Evolutionary conservation across 2,329 filamentous ascomycete species (phyloP), one percentile per base, ranked within the genome.

Genomic region (Fusarium nurragi): DNA sequence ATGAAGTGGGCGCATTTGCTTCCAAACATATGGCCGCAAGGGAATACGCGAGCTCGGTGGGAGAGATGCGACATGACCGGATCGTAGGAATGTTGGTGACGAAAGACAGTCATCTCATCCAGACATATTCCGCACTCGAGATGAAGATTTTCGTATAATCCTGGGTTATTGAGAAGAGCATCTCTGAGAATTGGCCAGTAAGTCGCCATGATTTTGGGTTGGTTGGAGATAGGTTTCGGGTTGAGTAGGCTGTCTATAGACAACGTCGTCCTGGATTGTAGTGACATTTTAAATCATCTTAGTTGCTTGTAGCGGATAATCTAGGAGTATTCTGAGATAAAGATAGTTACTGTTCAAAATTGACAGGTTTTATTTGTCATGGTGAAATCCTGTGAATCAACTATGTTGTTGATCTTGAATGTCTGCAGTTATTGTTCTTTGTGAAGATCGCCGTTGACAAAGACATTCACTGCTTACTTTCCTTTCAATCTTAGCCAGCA

Each of bases 21-120:
- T 8, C 66, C 64, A 28, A 70, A 68, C 19, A 70, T 68, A 19
- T 70, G 67, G 11, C 67, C 67, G 8, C 67, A 70, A 6, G 55
- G 54, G 3, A 60, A 26, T 4, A 70, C 41, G 6, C 49, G 28
- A 16, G 67, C 60, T 14, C 58, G 38, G 5, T 68, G 60, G 2
- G 47, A 60, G 5, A 46, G 9, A 6, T 10, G 2, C 3, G 5
- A 21, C 32, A 43, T 37, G 1, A 39, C 30, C 0, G 28, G 49
- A 6, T 49, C 60, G 11, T 34, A 39, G 2, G 21, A 16, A 11
- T 66, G 49, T n/a, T 66, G 30, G 4, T 59, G 37, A 2, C 12
- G 34, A 19, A 67, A 67, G n/a, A 66, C 7, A 4, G 53, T 46
- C 64, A 66, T 66, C 3, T 26, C n/a, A 4, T 55, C 50, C 5